A percentile compares a stretch with the other conserved stretches of the same genome.
These are phyloP conservation scores for Rhizopus delemar DNA, from an alignment of 371 early-diverging fungal genomes.

Conservation along the genomic window DNA sequence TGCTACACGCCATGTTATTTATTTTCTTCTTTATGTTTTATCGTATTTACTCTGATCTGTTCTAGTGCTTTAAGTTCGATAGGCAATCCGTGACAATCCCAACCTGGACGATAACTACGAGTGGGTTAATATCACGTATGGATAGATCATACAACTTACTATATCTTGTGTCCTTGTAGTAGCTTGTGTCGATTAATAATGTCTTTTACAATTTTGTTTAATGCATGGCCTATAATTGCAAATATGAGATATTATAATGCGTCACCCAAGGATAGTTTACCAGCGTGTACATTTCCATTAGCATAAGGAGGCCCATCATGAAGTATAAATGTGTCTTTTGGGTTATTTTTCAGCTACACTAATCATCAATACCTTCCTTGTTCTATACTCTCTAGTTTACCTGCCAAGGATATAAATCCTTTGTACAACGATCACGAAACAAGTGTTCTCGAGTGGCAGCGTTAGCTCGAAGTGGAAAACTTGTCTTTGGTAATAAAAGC, in stretches of 20 bases:
- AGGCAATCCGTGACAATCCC: slow-evolving; percentile 97
- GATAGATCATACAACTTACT: slow-evolving; percentile 43
- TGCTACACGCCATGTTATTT: neutral
- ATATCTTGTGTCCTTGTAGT: slow-evolving; percentile 83
- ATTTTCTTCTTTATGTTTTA: neutral
- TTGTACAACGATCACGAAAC: slow-evolving; percentile 67
- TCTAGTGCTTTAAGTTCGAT: slow-evolving; percentile 92
- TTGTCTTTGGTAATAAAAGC: slow-evolving; percentile 71
- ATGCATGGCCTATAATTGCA: slow-evolving; percentile 72
- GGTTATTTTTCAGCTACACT: slow-evolving; percentile 57
- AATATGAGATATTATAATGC: too few relatives aligned
- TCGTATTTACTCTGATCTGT: slow-evolving; percentile 53
- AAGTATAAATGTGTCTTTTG: slow-evolving; percentile 72
- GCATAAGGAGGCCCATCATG: slow-evolving; percentile 98
- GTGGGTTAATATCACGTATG: neutral
- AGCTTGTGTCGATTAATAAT: slow-evolving; percentile 85
- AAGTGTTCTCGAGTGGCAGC: slow-evolving; percentile 63
- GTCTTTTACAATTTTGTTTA: slow-evolving; percentile 95
- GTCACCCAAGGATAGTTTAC: slow-evolving; percentile 18
- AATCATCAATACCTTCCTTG: neutral
- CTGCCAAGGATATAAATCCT: slow-evolving; percentile 78
- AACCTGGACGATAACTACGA: slow-evolving; percentile 88
- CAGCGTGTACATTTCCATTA: slow-evolving; percentile 91
- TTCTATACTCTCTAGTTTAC: slow-evolving; percentile 28
- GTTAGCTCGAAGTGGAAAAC: slow-evolving; percentile 73